Evolutionary conservation across 805 yeast species (phyloP).

Genomic region (Starmerella khaoyaiensis): DNA sequence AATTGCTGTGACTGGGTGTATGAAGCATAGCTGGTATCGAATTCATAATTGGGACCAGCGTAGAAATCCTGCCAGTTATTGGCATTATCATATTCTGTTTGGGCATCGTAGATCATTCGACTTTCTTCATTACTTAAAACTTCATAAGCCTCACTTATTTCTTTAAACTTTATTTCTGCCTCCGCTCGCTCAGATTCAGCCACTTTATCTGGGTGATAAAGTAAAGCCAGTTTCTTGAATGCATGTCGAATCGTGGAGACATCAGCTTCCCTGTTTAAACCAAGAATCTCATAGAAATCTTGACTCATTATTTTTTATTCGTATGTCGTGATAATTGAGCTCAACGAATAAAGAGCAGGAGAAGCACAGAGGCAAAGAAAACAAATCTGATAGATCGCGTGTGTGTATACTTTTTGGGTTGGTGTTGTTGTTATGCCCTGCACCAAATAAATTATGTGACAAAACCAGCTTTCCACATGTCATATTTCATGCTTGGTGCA

Average conservation of each 20-base stretch:
- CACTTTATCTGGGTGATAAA: conserved; percentile 82
- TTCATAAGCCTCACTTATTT: conserved; percentile 76
- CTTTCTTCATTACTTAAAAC: conserved; percentile 49
- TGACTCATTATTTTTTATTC: no score
- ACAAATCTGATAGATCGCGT: no score
- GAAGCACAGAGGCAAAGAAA: no score
- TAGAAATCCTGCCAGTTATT: conserved; percentile 32
- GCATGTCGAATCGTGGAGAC: conserved; percentile 67
- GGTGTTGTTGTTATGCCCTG: no score
- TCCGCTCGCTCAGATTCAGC: conserved; percentile 49
- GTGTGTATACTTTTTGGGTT: no score
- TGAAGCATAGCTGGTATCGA: conserved; percentile 2
- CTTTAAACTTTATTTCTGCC: conserved; percentile 72
- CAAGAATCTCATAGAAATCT: conserved; percentile 51
- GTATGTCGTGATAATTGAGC: no score
- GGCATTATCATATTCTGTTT: conserved; percentile 20
- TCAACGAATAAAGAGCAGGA: no score
- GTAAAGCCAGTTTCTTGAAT: conserved; percentile 69
- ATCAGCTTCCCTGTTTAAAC: conserved; percentile 53
- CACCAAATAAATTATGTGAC: no score
- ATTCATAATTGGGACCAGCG: conserved; percentile 7
- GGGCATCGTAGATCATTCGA: conserved; percentile 28
- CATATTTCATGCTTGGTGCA: no score
- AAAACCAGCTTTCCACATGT: no score
- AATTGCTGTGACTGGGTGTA: conserved; percentile 5